Evolutionary conservation across 2,329 filamentous ascomycete genomes (phyloP).

Genomic region (Claviceps digitariae): DNA sequence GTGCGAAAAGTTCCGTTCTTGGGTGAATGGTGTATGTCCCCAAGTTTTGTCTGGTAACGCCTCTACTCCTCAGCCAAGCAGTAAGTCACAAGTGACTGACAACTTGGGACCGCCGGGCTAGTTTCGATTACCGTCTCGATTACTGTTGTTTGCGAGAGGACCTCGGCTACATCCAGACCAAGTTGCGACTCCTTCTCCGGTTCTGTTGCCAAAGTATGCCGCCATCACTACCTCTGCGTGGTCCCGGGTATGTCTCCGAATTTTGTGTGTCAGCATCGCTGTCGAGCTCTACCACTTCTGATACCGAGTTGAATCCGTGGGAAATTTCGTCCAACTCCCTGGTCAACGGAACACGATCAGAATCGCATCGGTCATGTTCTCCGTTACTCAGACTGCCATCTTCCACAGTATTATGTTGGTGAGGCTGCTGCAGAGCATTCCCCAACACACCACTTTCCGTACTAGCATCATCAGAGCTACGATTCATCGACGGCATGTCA

Average conservation of each 20-base stretch:
- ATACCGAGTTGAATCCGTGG: conserved; percentile 26
- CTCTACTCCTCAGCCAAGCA: background rate
- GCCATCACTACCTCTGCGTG: conserved; percentile 18
- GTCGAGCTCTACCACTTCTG: conserved; percentile 23
- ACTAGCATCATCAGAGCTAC: conserved; percentile 5
- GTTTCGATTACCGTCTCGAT: too few relatives aligned
- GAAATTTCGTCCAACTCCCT: conserved; percentile 31
- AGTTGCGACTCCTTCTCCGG: conserved; percentile 31
- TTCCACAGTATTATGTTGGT: background rate
- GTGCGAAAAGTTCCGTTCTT: background rate
- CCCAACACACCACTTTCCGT: background rate
- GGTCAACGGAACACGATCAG: conserved; percentile 27
- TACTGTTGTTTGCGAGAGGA: background rate
- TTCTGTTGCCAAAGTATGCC: conserved; percentile 43
- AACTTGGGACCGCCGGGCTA: too few relatives aligned
- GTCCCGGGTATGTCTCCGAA: conserved; percentile 11
- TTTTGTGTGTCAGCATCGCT: conserved; percentile 9
- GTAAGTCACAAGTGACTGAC: too few relatives aligned
- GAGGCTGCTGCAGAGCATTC: background rate
- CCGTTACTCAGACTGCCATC: conserved; percentile 11
- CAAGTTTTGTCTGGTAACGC: background rate
- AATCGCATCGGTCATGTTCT: conserved; percentile 13
- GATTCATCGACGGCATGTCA: conserved; percentile 4
- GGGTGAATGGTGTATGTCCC: background rate
- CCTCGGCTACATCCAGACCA: conserved; percentile 30